Evolutionary conservation across 192 early-diverging fungal species (phyloP).

Genomic region (Blastocladiella britannica): DNA sequence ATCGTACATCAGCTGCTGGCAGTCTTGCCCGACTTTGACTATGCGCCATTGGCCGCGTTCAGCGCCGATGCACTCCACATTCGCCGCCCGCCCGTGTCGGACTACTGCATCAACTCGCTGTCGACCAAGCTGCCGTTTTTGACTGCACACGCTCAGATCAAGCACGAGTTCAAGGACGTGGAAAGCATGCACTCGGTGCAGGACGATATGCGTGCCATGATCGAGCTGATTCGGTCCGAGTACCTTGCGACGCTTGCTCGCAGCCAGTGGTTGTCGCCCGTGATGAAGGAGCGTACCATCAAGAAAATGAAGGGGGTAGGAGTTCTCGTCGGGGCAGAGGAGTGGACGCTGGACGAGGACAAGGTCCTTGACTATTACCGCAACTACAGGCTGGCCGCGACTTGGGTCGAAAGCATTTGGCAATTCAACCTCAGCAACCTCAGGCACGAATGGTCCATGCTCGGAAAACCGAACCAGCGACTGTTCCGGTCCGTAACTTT

Average conservation of each 20-base stretch:
- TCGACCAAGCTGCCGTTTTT: background rate
- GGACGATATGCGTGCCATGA: no score
- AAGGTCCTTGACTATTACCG: background rate
- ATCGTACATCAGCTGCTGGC: background rate
- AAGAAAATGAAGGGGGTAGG: background rate
- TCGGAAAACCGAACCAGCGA: background rate
- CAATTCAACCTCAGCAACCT: background rate
- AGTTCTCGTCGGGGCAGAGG: background rate
- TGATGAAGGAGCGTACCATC: background rate
- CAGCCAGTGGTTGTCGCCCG: background rate
- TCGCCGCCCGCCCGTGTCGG: background rate
- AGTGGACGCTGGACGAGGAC: background rate
- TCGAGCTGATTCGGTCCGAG: background rate
- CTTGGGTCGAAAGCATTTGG: background rate
- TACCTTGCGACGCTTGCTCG: background rate
- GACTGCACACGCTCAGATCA: background rate
- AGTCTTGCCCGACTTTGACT: background rate
- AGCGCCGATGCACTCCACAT: background rate
- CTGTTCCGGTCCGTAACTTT: background rate
- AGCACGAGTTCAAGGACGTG: no score
- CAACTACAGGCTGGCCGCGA: background rate
- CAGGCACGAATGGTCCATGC: background rate
- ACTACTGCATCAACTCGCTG: background rate
- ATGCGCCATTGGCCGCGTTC: background rate
- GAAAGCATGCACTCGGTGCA: no score